Evolutionary conservation across 2,329 filamentous ascomycete species (phyloP).

Genomic region (Trichoderma pleuroti): DNA sequence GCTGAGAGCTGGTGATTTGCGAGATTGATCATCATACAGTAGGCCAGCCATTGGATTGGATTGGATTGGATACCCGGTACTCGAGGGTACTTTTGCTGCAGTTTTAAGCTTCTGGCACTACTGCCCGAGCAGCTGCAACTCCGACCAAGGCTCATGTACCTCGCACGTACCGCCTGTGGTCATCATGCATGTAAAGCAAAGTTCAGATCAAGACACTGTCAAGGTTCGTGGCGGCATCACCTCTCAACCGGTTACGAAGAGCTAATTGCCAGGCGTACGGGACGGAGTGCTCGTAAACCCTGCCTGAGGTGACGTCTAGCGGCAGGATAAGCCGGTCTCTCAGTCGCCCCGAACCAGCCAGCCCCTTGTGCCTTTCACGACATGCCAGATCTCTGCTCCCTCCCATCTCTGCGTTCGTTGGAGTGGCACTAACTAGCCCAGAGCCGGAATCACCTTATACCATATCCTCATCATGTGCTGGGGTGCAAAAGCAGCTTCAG

Average conservation of each 20-base stretch:
- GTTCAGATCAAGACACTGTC: background rate
- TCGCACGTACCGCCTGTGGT: background rate
- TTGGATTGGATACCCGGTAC: background rate
- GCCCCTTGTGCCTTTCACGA: background rate
- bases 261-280: background rate
- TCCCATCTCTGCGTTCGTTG: background rate
- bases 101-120: background rate
- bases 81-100: background rate
- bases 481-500: background rate
- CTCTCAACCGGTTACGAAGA: background rate
- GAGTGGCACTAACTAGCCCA: background rate
- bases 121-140: background rate
- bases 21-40: background rate
- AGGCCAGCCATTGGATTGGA: background rate
- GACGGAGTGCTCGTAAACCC: background rate
- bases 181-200: background rate
- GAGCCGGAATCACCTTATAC: background rate
- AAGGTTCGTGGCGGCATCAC: background rate
- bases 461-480: conserved; percentile 11
- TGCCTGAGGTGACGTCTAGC: background rate
- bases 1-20: background rate
- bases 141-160: background rate
- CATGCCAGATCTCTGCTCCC: background rate
- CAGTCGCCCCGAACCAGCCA: background rate
- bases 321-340: background rate